Conservation (phyloP, 352 stramenopile species). For the Phytophthora chlamydospora region DNA sequence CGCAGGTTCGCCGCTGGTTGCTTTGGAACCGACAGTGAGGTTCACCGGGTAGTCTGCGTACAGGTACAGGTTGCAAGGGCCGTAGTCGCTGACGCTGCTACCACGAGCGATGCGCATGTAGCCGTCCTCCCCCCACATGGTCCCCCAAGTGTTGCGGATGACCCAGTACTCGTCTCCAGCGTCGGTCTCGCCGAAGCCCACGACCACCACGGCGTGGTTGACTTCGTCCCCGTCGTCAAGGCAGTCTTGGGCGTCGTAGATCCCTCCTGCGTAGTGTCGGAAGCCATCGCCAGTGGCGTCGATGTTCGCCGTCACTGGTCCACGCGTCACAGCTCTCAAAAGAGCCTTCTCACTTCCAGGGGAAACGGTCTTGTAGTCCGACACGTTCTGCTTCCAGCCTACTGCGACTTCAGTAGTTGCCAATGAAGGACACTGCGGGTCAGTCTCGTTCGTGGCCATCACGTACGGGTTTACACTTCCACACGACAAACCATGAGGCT, state of each 20-base stretch:
- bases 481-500: constrained; percentile 79
- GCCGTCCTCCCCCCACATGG: constrained; percentile 87
- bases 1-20: constrained; percentile 31
- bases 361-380: constrained; percentile 61
- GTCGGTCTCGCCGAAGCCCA: constrained; percentile 82
- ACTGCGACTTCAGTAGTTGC: constrained; percentile 49
- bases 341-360: constrained; percentile 64
- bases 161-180: constrained; percentile 87
- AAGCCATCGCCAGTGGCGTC: constrained; percentile 81
- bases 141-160: constrained; percentile 91
- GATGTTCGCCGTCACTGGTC: constrained; percentile 81
- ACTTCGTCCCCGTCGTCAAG: constrained; percentile 73
- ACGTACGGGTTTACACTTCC: constrained; percentile 73
- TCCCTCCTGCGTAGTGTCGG: constrained; percentile 80
- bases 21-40: constrained; percentile 37
- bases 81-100: constrained; percentile 31
- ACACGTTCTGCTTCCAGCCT: constrained; percentile 48
- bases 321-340: constrained; percentile 61
- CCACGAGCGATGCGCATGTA: constrained; percentile 82
- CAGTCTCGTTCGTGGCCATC: constrained; percentile 67
- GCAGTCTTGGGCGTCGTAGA: constrained; percentile 87
- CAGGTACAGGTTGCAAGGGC: constrained; percentile 78
- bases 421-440: constrained; percentile 48
- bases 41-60: constrained; percentile 78
- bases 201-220: constrained; percentile 89